These are phyloP conservation scores for Odonthalia washingtoniensis DNA, from an alignment of 31 red algal genomes.

Conservation along the genomic window DNA sequence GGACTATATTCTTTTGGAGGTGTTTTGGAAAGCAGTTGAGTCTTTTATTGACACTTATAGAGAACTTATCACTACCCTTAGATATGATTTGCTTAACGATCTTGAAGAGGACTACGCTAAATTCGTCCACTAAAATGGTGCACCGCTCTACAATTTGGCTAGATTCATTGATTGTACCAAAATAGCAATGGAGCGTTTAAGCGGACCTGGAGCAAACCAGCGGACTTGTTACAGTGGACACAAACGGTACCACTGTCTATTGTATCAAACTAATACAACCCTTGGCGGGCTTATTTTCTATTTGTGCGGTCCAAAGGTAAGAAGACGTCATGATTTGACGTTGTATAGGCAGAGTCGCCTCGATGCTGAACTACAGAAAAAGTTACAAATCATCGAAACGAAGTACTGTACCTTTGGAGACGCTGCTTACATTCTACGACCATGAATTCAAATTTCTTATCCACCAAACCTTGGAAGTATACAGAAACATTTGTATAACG, in stretches of 20 bases:
- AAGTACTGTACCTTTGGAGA: neutral
- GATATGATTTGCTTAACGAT: neutral
- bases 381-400: neutral
- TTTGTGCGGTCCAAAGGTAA: neutral
- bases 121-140: neutral
- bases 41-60: neutral
- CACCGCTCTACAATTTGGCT: neutral
- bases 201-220: neutral
- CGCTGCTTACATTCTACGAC: neutral
- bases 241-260: neutral
- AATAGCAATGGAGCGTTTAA: neutral
- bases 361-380: neutral
- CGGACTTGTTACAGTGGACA: neutral
- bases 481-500: too few species aligned
- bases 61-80: conserved; percentile 5
- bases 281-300: neutral
- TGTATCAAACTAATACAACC: neutral
- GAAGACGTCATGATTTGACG: too few species aligned
- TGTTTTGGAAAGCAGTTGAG: conserved; percentile 38
- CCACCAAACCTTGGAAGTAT: too few species aligned
- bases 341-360: neutral
- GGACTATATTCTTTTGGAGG: conserved; percentile 12
- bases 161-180: conserved; percentile 32
- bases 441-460: neutral
- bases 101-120: conserved; percentile 17